Evolutionary conservation across 2,329 filamentous ascomycete genomes (phyloP), one percentile per base, ranked within the genome.

Genomic region (Aspergillus intermedius): DNA sequence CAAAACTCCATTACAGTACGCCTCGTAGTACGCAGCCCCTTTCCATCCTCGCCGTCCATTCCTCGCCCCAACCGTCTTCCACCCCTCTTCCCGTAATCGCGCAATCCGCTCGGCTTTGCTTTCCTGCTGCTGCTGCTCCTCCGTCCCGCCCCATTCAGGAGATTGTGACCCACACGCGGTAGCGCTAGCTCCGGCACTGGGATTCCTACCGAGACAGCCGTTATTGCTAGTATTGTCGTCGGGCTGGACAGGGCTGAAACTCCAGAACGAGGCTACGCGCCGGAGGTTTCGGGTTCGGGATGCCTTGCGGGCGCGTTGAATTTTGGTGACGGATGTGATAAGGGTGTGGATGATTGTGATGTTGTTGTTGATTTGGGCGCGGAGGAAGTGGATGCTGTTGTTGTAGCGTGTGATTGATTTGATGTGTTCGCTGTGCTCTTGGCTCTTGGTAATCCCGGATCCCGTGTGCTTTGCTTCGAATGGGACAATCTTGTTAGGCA

Each of bases 251-350:
- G 63, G 62, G 17, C 56, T 61, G 39, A 72, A 72, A 17, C 60
- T 70, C 69, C 70, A 72, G 48, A 70, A 72, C 1, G 69, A 72
- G 1, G 57, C 58, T 5, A 63, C 59, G 2, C 65, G 67, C 5
- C 56, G 55, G 45, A 63, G 51, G 13, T 45, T 56, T 44, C 57
- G 63, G 25, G 25, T 55, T 45, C 17, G 15, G 2, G 60, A 60
- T 25, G 52, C 45, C 48, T 58, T 46, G 23, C 59, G 60, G 40
- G 58, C 32, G 17, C 56, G 49, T 49, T 67, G 65, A 2, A 62
- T 21, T 7, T 59, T 49, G 2, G 44, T 46, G n/a, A 62, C 51
- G 2, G 60, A 53, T 2, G 57, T 54, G 3, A 69, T 55, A 2
- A 65, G 52, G 2, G 47, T 19, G 4, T 62, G 56, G 17, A 71